Evolutionary conservation across 2,329 filamentous ascomycete genomes (phyloP).

Genomic region (Hirsutella minnesotensis): DNA sequence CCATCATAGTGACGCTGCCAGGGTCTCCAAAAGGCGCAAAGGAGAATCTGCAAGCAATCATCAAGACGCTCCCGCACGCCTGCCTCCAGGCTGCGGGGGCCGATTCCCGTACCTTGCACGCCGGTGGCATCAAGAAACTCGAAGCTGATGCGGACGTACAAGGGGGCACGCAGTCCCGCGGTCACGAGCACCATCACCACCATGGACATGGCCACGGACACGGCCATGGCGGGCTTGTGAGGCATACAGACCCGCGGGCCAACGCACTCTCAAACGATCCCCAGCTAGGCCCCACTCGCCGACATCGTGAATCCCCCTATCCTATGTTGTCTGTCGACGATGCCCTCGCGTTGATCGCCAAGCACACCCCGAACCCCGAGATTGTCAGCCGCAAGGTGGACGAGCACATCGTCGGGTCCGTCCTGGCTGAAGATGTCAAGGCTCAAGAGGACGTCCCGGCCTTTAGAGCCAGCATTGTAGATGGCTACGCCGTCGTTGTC

Average conservation of each 20-base stretch:
- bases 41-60: slow-evolving; percentile 80
- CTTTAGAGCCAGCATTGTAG: slow-evolving; percentile 90
- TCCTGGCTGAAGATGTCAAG: slow-evolving; percentile 72
- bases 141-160: slow-evolving; percentile 68
- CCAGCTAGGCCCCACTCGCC: slow-evolving; percentile 47
- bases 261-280: slow-evolving; percentile 49
- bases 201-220: slow-evolving; percentile 28
- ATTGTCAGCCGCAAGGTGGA: slow-evolving; percentile 49
- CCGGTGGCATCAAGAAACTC: slow-evolving; percentile 69
- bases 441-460: slow-evolving; percentile 80
- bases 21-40: slow-evolving; percentile 91
- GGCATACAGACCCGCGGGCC: slow-evolving; percentile 58
- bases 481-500: slow-evolving; percentile 81
- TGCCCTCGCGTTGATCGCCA: slow-evolving; percentile 60
- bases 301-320: slow-evolving; percentile 79
- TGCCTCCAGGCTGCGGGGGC: slow-evolving; percentile 78
- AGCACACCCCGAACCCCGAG: slow-evolving; percentile 56
- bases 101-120: slow-evolving; percentile 69
- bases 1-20: slow-evolving; percentile 78
- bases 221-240: slow-evolving; percentile 48
- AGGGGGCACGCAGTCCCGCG: slow-evolving; percentile 11
- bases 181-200: slow-evolving; percentile 26
- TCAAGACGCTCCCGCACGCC: slow-evolving; percentile 91
- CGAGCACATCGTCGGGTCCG: slow-evolving; percentile 55
- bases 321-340: slow-evolving; percentile 82